phyloP scores from a whole-genome alignment of 1,284 basidiomycete genomes.

The Ganoderma sp. region DNA sequence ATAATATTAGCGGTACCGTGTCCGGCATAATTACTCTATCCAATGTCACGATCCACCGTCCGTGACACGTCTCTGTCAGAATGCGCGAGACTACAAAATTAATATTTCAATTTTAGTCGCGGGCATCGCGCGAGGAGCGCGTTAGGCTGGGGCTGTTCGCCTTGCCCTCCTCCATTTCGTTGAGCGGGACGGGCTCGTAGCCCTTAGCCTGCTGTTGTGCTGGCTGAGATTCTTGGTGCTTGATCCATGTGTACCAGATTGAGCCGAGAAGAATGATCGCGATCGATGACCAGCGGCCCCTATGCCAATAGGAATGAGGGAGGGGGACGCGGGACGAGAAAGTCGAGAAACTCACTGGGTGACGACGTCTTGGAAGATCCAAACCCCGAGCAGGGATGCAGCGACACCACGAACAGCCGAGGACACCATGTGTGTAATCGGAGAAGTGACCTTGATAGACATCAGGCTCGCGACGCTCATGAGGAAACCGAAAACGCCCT shows the following conservation, averaged over 20 bases:
- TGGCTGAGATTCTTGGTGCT: slow-evolving; percentile 65
- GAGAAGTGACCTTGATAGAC: slow-evolving; percentile 90
- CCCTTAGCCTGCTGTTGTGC: slow-evolving; percentile 15
- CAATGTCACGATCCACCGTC: background rate
- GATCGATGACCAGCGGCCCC: slow-evolving; percentile 82
- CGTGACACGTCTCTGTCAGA: background rate
- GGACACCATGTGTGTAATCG: slow-evolving; percentile 91
- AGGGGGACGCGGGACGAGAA: background rate
- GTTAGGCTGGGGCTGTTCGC: slow-evolving; percentile 15
- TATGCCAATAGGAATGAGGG: slow-evolving; percentile 38
- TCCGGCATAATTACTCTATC: background rate
- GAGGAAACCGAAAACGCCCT: slow-evolving; percentile 85
- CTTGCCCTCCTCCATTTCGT: slow-evolving; percentile 56
- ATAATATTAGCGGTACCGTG: slow-evolving; percentile 4
- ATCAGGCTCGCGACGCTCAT: slow-evolving; percentile 90
- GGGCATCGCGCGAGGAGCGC: slow-evolving; percentile 23
- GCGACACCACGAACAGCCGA: slow-evolving; percentile 86
- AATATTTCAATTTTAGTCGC: slow-evolving; percentile 16
- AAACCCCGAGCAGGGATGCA: slow-evolving; percentile 76
- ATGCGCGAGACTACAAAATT: background rate
- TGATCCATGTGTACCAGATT: slow-evolving; percentile 86
- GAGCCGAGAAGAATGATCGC: slow-evolving; percentile 81
- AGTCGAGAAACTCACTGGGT: slow-evolving; percentile 59
- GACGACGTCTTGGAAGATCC: slow-evolving; percentile 77
- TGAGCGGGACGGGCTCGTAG: slow-evolving; percentile 57